A percentile compares a stretch with the other conserved stretches of the same genome.
These are phyloP conservation scores for Chiua sp. DNA, from an alignment of 1,284 basidiomycete species.

Conservation along the genomic window DNA sequence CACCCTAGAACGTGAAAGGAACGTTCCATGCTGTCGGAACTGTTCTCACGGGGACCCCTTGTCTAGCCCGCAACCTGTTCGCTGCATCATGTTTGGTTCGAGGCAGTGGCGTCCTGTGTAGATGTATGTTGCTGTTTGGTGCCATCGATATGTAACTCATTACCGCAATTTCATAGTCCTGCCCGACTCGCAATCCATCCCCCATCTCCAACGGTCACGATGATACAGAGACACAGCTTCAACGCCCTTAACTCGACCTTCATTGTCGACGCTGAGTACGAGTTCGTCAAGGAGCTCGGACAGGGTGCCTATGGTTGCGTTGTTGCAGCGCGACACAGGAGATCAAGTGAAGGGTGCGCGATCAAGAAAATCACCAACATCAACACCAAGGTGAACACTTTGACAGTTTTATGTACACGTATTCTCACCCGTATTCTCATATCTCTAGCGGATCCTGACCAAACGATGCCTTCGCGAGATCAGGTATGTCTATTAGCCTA, in stretches of 20 bases:
- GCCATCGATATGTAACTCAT: conserved; percentile 32
- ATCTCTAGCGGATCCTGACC: conserved; percentile 84
- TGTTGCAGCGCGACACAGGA: conserved; percentile 83
- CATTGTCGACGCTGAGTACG: conserved; percentile 90
- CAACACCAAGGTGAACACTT: conserved; percentile 81
- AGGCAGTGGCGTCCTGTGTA: conserved; percentile 3
- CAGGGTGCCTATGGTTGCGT: conserved; percentile 96
- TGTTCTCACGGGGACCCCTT: not conserved
- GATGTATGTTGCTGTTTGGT: conserved; percentile 34
- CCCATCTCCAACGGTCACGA: conserved; percentile 14
- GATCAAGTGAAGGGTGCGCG: conserved; percentile 89
- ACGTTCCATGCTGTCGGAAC: conserved; percentile 7
- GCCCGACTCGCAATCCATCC: conserved; percentile 1
- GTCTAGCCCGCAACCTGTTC: not conserved
- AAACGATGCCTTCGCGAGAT: conserved; percentile 95
- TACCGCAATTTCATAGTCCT: conserved; percentile 10
- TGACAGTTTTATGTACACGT: not conserved
- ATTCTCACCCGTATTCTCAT: conserved; percentile 8
- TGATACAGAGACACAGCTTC: conserved; percentile 68
- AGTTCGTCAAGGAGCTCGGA: conserved; percentile 94
- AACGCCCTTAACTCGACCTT: conserved; percentile 83
- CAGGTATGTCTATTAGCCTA: conserved; percentile 57
- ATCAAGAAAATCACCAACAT: conserved; percentile 99
- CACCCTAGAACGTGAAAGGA: conserved; percentile 15
- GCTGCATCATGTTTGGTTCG: not conserved